Conservation (phyloP, 2,329 filamentous ascomycete genomes). For the Dothidotthia symphoricarpi region DNA sequence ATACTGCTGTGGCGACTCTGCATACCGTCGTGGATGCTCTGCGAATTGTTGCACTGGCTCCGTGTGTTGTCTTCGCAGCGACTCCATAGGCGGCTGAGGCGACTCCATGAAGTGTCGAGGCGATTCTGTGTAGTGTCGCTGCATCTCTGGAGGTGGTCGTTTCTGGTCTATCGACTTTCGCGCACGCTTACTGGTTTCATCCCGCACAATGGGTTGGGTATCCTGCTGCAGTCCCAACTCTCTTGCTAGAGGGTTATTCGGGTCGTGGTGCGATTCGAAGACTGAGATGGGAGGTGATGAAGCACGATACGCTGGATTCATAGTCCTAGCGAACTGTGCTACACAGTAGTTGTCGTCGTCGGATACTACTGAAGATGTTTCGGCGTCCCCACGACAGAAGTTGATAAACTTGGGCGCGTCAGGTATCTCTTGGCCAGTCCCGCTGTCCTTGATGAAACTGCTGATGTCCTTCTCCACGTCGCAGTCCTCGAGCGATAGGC, state of each 20-base stretch:
- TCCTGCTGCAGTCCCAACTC: constrained; percentile 59
- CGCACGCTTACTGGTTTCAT: constrained; percentile 18
- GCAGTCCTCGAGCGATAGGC: constrained; percentile 87
- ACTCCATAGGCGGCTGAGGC: neutral
- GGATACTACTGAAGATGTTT: constrained; percentile 76
- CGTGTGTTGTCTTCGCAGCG: constrained; percentile 3
- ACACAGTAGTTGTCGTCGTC: constrained; percentile 91
- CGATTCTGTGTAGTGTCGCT: too few relatives aligned
- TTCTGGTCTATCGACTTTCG: constrained; percentile 8
- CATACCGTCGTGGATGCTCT: neutral
- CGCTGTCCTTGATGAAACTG: constrained; percentile 80
- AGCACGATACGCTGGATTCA: constrained; percentile 93
- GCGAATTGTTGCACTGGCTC: too few relatives aligned
- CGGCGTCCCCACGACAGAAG: constrained; percentile 87
- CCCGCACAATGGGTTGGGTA: constrained; percentile 29
- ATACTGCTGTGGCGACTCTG: neutral
- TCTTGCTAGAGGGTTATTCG: constrained; percentile 68
- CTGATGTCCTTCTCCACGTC: constrained; percentile 96
- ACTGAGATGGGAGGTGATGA: constrained; percentile 94
- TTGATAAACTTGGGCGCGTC: constrained; percentile 98
- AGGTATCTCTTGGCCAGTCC: constrained; percentile 95
- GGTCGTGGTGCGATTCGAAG: constrained; percentile 89
- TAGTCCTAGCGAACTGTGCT: constrained; percentile 90
- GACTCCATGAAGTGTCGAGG: neutral
- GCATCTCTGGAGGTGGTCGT: too few relatives aligned